Evolutionary conservation across 106 monocot genomes (phyloP), one percentile per base, ranked within the genome.

Genomic region (Gastrodia elata): DNA sequence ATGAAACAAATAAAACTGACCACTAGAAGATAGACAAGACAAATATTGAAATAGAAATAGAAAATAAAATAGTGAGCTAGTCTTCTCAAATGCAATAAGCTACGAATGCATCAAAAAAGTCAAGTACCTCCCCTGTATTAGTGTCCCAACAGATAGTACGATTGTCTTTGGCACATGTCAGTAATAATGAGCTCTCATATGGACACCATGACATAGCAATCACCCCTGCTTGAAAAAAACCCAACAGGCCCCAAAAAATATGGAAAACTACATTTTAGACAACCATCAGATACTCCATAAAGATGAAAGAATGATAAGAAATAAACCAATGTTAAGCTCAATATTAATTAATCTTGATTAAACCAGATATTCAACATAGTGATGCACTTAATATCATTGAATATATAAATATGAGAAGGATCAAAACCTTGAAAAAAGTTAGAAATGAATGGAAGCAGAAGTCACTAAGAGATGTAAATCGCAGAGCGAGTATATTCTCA

Each of bases 131-230:
- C 38, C 97, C 93, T 70, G 71, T 77, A 75, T 73, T 33, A 25
- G 91, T 91, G 80, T 98, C 97, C 97, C 97, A 98, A 78, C 97
- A 98, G 64, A 98, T 88, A 68, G 97, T 98, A 49, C 93, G 86
- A 73, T 93, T 91, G 49, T 98, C 97, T 77, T 98, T 98, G 30
- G 97, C 88, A 82, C 92, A 93, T 39, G 90, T 93, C 68, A 98
- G 83, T 80, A 98, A 87, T 71, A 77, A 81, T 38, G 90, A 84
- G 68, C 90, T 88, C 49, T 98, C 97, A 83, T 83, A 83, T 24
- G 93, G 91, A 74, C 97, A 93, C 97, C 97, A 98, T 64, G 97
- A 98, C 97, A 98, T 93, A 28, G 97, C 90, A 70, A 97, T 90
- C 26, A 97, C 97, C 83, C 97, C 97, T 97, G 83, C n/a, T 73